A percentile compares a stretch with the other conserved stretches of the same genome.
These are phyloP conservation scores for Clitopilus hobsonii DNA, from an alignment of 768 basidiomycete species.

Conservation along the genomic window DNA sequence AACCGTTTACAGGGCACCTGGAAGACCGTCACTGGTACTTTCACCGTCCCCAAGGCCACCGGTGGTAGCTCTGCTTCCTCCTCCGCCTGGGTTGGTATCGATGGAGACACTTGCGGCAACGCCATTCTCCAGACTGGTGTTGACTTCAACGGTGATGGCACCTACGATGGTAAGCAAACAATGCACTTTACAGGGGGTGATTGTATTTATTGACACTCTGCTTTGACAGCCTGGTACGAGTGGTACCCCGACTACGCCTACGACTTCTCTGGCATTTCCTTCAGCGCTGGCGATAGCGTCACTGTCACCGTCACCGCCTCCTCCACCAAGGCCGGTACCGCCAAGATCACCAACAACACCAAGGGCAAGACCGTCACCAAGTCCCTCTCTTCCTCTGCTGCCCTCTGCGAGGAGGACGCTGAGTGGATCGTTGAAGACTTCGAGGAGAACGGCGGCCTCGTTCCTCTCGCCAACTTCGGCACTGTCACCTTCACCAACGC, in stretches of 20 bases:
- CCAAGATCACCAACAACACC: conserved; percentile 18
- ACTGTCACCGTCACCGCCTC: conserved; percentile 24
- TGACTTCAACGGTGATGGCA: conserved; percentile 1
- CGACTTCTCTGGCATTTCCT: conserved; percentile 24
- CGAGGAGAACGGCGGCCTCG: conserved; percentile 18
- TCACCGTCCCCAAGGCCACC: conserved; percentile 24
- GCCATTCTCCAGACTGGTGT: conserved; percentile 27
- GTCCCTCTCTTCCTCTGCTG: conserved; percentile 20
- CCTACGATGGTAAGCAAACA: conserved; percentile 1
- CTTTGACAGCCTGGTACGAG: conserved; percentile 22
- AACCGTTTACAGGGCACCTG: conserved; percentile 18
- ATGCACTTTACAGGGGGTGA: not conserved
- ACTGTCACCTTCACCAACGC: conserved; percentile 31
- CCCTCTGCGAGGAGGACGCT: conserved; percentile 29
- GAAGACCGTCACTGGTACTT: conserved; percentile 29
- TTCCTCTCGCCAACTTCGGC: conserved; percentile 33
- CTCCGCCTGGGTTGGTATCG: conserved; percentile 32
- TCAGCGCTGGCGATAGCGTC: conserved; percentile 22
- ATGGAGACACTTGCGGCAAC: conserved; percentile 28
- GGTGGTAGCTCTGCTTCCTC: conserved; percentile 19
- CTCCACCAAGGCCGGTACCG: conserved; percentile 19
- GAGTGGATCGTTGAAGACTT: conserved; percentile 37
- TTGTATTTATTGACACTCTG: not conserved
- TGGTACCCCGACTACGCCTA: conserved; percentile 26
- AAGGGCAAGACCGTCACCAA: conserved; percentile 17